phyloP scores from a whole-genome alignment of 345 rosid genomes.

The Arabidopsis thaliana region TAIR10.1 NC_003075.7:18378001-18378500 shows the following conservation, averaged over 20 bases:
- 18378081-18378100: conserved; percentile 1
- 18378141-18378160: conserved; percentile 8
- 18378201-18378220: not conserved
- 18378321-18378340: conserved; percentile 39
- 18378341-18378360: conserved; percentile 34
- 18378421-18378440: not conserved
- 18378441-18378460: too few species aligned
- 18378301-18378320: conserved; percentile 35
- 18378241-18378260: conserved; percentile 14
- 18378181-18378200: conserved; percentile 23
- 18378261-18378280: not conserved
- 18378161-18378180: not conserved
- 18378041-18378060: not conserved
- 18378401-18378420: not conserved
- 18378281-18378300: conserved; percentile 18
- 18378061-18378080: conserved; percentile 5
- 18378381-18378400: not conserved
- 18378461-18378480: not conserved
- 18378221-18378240: conserved; percentile 1
- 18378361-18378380: conserved; percentile 19
- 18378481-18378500: conserved; percentile 4
- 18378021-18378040: conserved; percentile 12
- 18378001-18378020: not conserved
- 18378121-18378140: not conserved
- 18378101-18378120: not conserved